These are phyloP conservation scores for Vigna trinervia DNA, from an alignment of 306 rosid genomes.

Conservation along the genomic window DNA sequence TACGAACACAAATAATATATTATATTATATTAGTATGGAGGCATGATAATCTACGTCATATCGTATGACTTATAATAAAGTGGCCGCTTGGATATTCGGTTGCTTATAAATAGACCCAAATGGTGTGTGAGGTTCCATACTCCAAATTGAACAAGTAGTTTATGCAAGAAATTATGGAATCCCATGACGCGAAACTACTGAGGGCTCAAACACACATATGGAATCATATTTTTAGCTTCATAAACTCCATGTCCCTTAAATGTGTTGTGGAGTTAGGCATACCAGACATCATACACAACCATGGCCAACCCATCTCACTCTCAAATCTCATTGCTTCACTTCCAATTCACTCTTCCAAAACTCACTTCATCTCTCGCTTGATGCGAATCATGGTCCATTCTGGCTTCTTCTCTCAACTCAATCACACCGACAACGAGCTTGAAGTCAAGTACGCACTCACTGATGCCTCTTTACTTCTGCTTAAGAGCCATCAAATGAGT, in stretches of 20 bases:
- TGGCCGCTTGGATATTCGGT: not conserved
- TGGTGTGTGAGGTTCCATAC: not conserved
- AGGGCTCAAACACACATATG: conserved; percentile 36
- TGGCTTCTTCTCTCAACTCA: conserved; percentile 1
- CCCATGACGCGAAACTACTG: conserved; percentile 13
- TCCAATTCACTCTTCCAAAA: conserved; percentile 29
- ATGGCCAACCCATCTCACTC: conserved; percentile 38
- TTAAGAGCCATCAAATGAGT: not conserved
- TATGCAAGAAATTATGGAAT: conserved; percentile 29
- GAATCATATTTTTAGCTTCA: conserved; percentile 35
- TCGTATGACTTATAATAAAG: no score
- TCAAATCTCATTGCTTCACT: conserved; percentile 35
- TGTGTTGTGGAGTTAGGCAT: conserved; percentile 36
- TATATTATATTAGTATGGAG: no score
- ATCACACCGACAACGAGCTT: not conserved
- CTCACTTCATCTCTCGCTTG: not conserved
- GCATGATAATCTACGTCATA: no score
- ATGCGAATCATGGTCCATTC: conserved; percentile 40
- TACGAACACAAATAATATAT: no score
- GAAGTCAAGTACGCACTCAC: not conserved
- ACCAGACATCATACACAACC: conserved; percentile 39
- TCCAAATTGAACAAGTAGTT: not conserved
- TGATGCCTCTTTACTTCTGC: conserved; percentile 1
- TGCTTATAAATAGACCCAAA: not conserved
- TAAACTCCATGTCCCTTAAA: conserved; percentile 46